These are phyloP conservation scores for Syncephalastrum contaminatum DNA, from an alignment of 371 early-diverging fungal species.

Conservation along the genomic window DNA sequence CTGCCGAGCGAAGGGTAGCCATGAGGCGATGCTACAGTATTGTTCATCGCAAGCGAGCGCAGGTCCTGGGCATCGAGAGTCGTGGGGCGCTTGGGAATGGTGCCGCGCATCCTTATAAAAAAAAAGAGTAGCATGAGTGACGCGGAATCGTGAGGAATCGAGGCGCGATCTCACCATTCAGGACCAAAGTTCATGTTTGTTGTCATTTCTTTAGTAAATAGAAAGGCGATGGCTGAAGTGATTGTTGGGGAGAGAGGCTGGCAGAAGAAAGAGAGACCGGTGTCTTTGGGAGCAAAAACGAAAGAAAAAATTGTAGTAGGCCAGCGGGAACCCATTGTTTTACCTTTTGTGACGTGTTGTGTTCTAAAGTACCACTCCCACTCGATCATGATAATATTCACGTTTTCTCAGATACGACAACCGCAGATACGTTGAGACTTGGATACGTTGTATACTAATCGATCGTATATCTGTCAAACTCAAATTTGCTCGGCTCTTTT, in stretches of 20 bases:
- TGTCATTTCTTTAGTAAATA: slow-evolving; percentile 36
- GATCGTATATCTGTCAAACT: too few relatives aligned
- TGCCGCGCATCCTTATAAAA: slow-evolving; percentile 47
- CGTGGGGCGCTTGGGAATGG: slow-evolving; percentile 30
- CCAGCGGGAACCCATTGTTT: too few relatives aligned
- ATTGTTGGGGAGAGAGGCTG: not conserved
- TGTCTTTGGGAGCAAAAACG: slow-evolving; percentile 3
- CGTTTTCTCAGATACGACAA: too few relatives aligned
- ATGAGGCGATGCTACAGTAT: slow-evolving; percentile 17
- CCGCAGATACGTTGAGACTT: too few relatives aligned
- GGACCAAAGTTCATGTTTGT: slow-evolving; percentile 87
- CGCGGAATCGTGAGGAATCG: not conserved
- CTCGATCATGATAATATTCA: too few relatives aligned
- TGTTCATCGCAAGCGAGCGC: slow-evolving; percentile 11
- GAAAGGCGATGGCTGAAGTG: too few relatives aligned
- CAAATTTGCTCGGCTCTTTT: too few relatives aligned
- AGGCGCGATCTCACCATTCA: slow-evolving; percentile 61
- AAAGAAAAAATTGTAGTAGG: not conserved
- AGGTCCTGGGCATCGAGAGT: slow-evolving; percentile 20
- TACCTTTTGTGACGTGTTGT: too few relatives aligned
- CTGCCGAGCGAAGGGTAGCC: slow-evolving; percentile 7
- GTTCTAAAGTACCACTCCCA: too few relatives aligned
- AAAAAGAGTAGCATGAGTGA: not conserved
- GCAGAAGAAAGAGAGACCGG: not conserved
- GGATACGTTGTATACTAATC: too few relatives aligned